Conservation (phyloP, 2,329 filamentous ascomycete genomes). For the Onygenales sp. region DNA sequence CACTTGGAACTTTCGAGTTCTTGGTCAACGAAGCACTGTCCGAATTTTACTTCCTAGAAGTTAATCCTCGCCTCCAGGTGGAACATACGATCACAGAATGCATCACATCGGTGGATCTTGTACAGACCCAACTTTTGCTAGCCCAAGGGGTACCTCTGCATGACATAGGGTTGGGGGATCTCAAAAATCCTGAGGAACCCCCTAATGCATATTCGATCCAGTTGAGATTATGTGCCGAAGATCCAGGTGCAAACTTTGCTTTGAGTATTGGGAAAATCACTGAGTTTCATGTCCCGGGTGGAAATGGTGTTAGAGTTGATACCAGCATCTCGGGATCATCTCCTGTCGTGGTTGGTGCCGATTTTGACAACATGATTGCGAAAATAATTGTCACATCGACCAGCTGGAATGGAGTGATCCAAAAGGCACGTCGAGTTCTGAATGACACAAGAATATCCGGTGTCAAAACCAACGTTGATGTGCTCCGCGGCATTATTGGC, state of each 20-base stretch:
- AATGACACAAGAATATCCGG: constrained; percentile 47
- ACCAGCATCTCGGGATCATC: constrained; percentile 41
- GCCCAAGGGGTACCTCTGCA: constrained; percentile 40
- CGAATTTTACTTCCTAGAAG: constrained; percentile 51
- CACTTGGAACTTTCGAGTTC: constrained; percentile 57
- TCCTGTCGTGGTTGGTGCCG: constrained; percentile 39
- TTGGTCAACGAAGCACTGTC: constrained; percentile 41
- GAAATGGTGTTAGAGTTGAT: constrained; percentile 50
- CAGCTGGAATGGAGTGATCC: constrained; percentile 43
- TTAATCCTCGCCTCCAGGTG: constrained; percentile 53
- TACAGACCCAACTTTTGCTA: constrained; percentile 45
- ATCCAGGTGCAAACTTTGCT: constrained; percentile 43
- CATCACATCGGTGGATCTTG: constrained; percentile 46
- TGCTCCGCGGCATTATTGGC: constrained; percentile 45
- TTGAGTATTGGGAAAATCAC: constrained; percentile 52
- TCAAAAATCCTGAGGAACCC: constrained; percentile 21
- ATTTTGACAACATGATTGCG: constrained; percentile 51
- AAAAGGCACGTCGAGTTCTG: constrained; percentile 47
- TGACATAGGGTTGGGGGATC: constrained; percentile 24
- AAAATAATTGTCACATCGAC: constrained; percentile 50
- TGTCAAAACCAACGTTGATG: constrained; percentile 48
- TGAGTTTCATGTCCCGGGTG: constrained; percentile 44
- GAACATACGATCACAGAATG: constrained; percentile 54
- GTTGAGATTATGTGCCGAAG: constrained; percentile 49
- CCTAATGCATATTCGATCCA: constrained; percentile 43